These are phyloP conservation scores for Gymnopilus dilepis DNA, from an alignment of 768 basidiomycete species.

Conservation along the genomic window DNA sequence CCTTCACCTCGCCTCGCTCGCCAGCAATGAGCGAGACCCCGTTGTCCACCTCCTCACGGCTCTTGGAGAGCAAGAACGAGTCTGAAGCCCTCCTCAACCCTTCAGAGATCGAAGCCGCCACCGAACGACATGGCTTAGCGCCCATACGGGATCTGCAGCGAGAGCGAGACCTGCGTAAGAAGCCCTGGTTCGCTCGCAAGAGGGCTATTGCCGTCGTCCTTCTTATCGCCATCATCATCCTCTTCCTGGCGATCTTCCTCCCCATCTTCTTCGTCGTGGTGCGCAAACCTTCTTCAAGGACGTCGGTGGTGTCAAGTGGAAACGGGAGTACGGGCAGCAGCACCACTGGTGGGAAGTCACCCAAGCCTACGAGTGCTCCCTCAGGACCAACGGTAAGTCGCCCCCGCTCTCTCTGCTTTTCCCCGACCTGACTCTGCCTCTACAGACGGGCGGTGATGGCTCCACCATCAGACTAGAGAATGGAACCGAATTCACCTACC, in stretches of 20 bases:
- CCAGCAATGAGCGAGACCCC: not conserved
- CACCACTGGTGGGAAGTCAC: not conserved
- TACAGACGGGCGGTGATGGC: constrained; percentile 63
- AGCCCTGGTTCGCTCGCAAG: constrained; percentile 15
- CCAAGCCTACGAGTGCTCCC: constrained; percentile 18
- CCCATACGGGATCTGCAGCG: not conserved
- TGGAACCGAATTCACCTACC: constrained; percentile 71
- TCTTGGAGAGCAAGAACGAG: not conserved
- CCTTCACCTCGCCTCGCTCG: not conserved
- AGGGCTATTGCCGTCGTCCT: constrained; percentile 9
- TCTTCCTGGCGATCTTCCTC: constrained; percentile 34
- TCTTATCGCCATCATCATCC: constrained; percentile 19
- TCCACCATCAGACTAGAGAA: constrained; percentile 61
- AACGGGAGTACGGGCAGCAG: constrained; percentile 2
- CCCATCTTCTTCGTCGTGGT: constrained; percentile 36
- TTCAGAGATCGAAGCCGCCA: not conserved
- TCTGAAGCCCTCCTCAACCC: not conserved
- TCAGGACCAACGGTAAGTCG: constrained; percentile 22
- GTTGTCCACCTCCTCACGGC: not conserved
- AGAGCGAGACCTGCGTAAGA: no score
- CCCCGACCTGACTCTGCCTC: not conserved
- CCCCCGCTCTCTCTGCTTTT: not conserved
- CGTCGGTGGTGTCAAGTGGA: constrained; percentile 9
- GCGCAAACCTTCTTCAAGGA: constrained; percentile 20
- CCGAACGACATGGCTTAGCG: not conserved